Evolutionary conservation across 768 basidiomycete species (phyloP), one percentile per base, ranked within the genome.

Genomic region (Dioszegia crocea): DNA sequence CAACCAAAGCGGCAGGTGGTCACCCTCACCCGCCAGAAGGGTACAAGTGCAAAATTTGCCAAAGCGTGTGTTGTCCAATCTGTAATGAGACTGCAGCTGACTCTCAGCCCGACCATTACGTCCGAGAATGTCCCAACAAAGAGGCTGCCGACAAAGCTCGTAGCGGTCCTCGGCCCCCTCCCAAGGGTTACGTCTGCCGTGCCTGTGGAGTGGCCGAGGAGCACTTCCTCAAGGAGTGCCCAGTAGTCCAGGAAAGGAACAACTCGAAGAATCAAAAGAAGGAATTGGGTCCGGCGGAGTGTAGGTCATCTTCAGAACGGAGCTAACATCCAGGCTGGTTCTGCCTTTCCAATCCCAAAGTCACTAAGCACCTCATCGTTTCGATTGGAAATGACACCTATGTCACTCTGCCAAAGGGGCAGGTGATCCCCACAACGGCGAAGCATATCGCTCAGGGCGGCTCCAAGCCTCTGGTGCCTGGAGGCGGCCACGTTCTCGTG

Each of bases 341-440:
- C 80, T 99, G 96, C 76, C 77, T 99, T 53, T 93, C 91, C 40
- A 97, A 97, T 73, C 93, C 94, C 0, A 86, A 84, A 65, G 81
- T 98, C 38, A 93, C 90, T 58, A 99, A 98, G 79, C 90, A 98
- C 70, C 84, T 98, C 62, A 93, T 99, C 63, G 89, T 92, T 30
- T 86, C 89, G 0, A 96, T 99, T 70, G 96, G 93, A 14, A 76
- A 81, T 5, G 96, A 99, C 77, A 91, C 89, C 71, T 99, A 99
- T 79, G 78, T 97, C 48, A 93, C 96, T 0, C 79, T 98, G n/a
- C 89, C 96, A 0, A 98, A 96, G 75, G 96, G 96, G 2, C 91
- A 94, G 75, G 86, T 98, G 41, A 83, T 90, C 43, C 88, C 89
- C 17, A 93, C 91, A 44, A 45, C 46, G 4, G 43, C 63, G 3